Evolutionary conservation across 768 basidiomycete genomes (phyloP), one percentile per base, ranked within the genome.

Genomic region (Leccinum subtestaceum): DNA sequence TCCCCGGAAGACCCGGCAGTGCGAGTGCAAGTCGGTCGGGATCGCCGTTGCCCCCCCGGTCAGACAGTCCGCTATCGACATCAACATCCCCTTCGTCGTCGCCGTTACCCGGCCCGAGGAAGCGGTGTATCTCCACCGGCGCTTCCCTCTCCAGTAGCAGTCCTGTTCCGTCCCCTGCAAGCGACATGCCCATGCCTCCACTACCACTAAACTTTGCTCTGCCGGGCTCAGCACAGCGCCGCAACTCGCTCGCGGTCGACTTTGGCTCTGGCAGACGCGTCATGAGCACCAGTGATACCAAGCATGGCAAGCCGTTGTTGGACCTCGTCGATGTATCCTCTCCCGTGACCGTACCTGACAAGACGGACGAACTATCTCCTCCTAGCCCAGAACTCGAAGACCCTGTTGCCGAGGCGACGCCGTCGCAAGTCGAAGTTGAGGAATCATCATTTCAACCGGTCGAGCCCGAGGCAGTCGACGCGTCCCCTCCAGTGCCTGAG

Each of bases 111-210:
- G 52, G 50, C 1, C 67, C 67, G 34, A 61, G 73, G 53, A 74
- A 73, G 62, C 64, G 63, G 56, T 73, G 58, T 47, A 64, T 74
- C 50, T 72, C 72, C 17, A 65, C 72, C 0, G 72, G 72, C 2
- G 31, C 61, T 2, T 48, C 61, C 2, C 38, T 74, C 25, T 69
- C 71, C 13, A 53, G 47, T 8, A 34, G 5, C 32, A 19, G 15
- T 17, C 8, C 53, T 63, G 6, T 17, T 62, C 45, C 43, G n/a
- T 45, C 43, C 9, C 19, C 43, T 45, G 43, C 43, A 19, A 60
- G 15, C 15, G 64, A 67, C 52, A 67, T 66, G 19, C 65, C 72
- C 10, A 60, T 71, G 10, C 43, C 43, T 8, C 72, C 72, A 3
- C 49, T 65, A 19, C 23, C 74, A 51, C 72, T 72, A 11, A 63